These are phyloP conservation scores for Eragrostis tef DNA, from an alignment of 202 grass and related monocot species.

Conservation along the genomic window DNA sequence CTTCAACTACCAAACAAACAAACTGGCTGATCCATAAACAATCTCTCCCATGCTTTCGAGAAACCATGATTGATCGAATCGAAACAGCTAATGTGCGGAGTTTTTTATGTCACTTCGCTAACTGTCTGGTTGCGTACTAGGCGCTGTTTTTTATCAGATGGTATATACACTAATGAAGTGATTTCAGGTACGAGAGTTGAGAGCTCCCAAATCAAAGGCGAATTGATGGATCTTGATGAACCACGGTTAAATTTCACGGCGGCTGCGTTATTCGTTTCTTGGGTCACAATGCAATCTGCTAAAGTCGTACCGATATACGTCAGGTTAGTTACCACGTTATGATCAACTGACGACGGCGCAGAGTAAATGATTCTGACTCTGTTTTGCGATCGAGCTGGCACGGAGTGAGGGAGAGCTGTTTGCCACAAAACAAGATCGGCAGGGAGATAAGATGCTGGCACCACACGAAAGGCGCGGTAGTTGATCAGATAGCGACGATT, in stretches of 20 bases:
- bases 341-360: conserved; percentile 3
- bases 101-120: background rate
- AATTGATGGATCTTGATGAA: background rate
- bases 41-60: background rate
- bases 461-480: background rate
- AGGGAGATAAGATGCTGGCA: conserved; percentile 30
- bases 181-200: background rate
- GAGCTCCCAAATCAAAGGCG: background rate
- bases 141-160: background rate
- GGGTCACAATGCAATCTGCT: background rate
- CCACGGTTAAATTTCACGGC: background rate
- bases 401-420: conserved; percentile 1
- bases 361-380: background rate
- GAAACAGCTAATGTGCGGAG: conserved; percentile 4
- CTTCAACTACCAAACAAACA: too few relatives aligned
- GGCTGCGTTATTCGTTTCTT: background rate
- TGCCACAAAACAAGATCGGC: background rate
- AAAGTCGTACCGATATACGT: background rate
- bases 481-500: conserved; percentile 21
- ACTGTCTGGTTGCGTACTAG: too few relatives aligned
- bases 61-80: conserved; percentile 2
- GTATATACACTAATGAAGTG: background rate
- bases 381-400: background rate
- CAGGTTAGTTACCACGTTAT: conserved; percentile 19
- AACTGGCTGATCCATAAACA: background rate